Base-by-base conservation (phyloP, 139 green algal species). In the Desmodesmus armatus region DNA sequence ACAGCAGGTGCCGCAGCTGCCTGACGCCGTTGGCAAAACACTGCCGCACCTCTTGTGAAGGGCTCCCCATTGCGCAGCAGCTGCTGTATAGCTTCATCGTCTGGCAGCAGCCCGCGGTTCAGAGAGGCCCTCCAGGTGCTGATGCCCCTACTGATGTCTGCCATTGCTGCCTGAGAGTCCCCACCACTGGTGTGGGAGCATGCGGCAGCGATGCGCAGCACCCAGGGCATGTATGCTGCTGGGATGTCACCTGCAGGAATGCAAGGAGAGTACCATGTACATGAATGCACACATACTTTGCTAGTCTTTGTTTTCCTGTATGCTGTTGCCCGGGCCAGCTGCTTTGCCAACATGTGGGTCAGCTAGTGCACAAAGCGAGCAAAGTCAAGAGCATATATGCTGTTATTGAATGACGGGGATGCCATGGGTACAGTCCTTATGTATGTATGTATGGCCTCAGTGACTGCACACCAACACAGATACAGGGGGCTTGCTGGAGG, bases 121-220 rank as follows among this genome's bases (percentile, higher is more conserved):
- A 97, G 69, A 0, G 92, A 89, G 15, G 87, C 87, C 75, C 90
- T 87, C 87, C 88, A 90, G 17, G 78, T 83, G 15, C 82, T 85
- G 62, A 91, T 55, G 29, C 88, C 85, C 15, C 90, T 74, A 40
- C 43, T 62, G 80, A 75, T 75, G 21, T 83, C 78, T 15, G 72
- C 60, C 47, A 92, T 76, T 23, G 87, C 86, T 69, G 85, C 69
- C 0, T 53, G 72, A 2, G 91, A 94, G 78, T 95, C 91, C 4
- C 70, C 85, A 21, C 88, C 88, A 0, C 77, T 35, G 40, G 74
- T 60, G 11, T 70, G 35, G 2, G 87, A 37, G 11, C 65, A 65
- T 35, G 96, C 85, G 78, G 97, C 91, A 0, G 93, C 90, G 4
- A 97, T 85, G 33, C 95, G 92, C 67, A 98, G 83, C 21, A 97